Conservation (phyloP, 1,139 yeast genomes). For the Suhomyces guaymorum region DNA sequence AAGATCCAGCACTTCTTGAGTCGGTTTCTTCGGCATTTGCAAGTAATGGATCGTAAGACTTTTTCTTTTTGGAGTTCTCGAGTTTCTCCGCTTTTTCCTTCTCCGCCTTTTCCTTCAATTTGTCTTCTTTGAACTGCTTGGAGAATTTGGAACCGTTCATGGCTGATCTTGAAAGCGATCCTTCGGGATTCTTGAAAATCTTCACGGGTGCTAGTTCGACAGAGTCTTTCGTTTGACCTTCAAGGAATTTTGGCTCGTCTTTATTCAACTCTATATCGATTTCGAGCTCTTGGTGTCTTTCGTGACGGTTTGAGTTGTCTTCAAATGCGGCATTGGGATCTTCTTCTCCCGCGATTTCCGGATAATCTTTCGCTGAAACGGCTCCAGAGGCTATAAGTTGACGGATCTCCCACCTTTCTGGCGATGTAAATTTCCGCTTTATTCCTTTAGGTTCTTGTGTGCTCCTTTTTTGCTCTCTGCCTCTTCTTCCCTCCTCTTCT, state of each 20-base stretch:
- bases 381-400: conserved; percentile 84
- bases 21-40: conserved; percentile 12
- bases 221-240: conserved; percentile 51
- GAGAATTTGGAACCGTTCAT: conserved; percentile 72
- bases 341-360: conserved; percentile 53
- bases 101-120: conserved; percentile 51
- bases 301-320: conserved; percentile 24
- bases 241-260: conserved; percentile 70
- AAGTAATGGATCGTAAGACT: conserved; percentile 46
- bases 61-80: conserved; percentile 24
- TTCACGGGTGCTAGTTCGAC: conserved; percentile 52
- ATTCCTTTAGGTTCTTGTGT: conserved; percentile 9
- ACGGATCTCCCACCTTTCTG: conserved; percentile 88
- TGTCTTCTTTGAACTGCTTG: conserved; percentile 62
- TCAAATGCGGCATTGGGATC: conserved; percentile 40
- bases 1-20: conserved; percentile 8
- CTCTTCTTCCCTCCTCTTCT: conserved; percentile 28
- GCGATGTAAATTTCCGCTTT: conserved; percentile 65
- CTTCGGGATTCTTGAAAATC: conserved; percentile 71
- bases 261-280: conserved; percentile 73
- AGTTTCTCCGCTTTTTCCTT: conserved; percentile 35
- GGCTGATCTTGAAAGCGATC: conserved; percentile 77
- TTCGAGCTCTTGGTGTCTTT: conserved; percentile 50
- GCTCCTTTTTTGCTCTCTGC: conserved; percentile 17
- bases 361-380: conserved; percentile 66